phyloP scores from a whole-genome alignment of 371 early-diverging fungal genomes.

The Basidiobolus meristosporus region DNA sequence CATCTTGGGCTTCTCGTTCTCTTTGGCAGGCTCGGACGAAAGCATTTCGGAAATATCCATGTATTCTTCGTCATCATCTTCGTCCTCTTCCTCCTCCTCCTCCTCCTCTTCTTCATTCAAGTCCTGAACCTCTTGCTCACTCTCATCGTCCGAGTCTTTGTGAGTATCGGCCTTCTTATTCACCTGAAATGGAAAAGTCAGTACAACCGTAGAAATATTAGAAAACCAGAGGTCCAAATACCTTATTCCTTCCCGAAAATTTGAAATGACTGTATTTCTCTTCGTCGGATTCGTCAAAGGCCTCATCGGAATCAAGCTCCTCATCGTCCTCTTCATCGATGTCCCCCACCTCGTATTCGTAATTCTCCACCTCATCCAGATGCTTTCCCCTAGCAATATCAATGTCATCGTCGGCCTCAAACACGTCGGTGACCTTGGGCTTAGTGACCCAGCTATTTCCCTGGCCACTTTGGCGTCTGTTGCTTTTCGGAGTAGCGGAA shows the following conservation, averaged over 20 bases:
- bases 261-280: conserved; percentile 4
- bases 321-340: conserved; percentile 89
- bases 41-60: conserved; percentile 42
- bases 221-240: no score
- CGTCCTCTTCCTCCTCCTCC: conserved; percentile 26
- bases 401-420: no score
- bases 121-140: conserved; percentile 15
- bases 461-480: no score
- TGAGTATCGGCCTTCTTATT: no score
- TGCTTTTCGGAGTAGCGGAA: no score
- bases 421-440: no score
- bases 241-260: neutral
- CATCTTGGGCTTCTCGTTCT: conserved; percentile 9
- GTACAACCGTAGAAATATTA: no score
- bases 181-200: no score
- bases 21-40: conserved; percentile 10
- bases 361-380: no score
- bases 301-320: conserved; percentile 73
- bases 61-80: conserved; percentile 22
- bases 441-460: no score
- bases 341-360: no score
- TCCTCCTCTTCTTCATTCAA: conserved; percentile 21
- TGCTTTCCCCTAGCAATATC: no score
- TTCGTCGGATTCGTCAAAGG: conserved; percentile 24
- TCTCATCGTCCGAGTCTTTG: conserved; percentile 7